Evolutionary conservation across 208 protist genomes (phyloP).

Genomic region (Trypanosoma rangeli): DNA sequence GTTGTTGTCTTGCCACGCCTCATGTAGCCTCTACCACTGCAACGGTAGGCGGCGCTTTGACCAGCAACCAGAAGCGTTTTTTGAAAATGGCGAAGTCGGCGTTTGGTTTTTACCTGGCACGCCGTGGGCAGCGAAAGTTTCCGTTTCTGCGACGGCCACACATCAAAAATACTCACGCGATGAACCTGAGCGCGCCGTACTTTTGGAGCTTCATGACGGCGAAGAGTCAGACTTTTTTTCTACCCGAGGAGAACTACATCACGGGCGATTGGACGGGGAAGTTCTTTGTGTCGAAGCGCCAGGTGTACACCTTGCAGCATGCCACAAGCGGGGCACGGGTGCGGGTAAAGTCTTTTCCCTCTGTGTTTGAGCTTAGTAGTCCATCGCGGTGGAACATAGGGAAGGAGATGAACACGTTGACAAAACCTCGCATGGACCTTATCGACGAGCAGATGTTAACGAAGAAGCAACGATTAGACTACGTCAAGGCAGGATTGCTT

Average conservation of each 20-base stretch:
- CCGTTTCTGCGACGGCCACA: slow-evolving; percentile 79
- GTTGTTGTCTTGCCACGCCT: slow-evolving; percentile 12
- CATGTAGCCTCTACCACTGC: not conserved
- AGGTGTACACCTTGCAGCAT: slow-evolving; percentile 91
- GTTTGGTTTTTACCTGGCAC: slow-evolving; percentile 88
- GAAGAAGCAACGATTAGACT: slow-evolving; percentile 89
- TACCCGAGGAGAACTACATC: slow-evolving; percentile 91
- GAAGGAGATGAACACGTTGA: slow-evolving; percentile 85
- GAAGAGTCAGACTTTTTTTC: slow-evolving; percentile 74
- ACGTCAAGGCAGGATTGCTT: slow-evolving; percentile 83
- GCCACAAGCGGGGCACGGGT: slow-evolving; percentile 81
- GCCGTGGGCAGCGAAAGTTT: slow-evolving; percentile 79
- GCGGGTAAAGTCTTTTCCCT: slow-evolving; percentile 86
- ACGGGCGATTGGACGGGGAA: slow-evolving; percentile 92
- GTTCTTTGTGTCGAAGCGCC: slow-evolving; percentile 87
- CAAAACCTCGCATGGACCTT: slow-evolving; percentile 86
- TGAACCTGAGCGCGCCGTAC: slow-evolving; percentile 87
- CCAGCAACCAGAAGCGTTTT: slow-evolving; percentile 62
- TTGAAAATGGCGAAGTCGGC: slow-evolving; percentile 88
- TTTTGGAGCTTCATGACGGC: slow-evolving; percentile 89
- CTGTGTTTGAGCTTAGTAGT: slow-evolving; percentile 82
- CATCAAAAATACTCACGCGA: slow-evolving; percentile 83
- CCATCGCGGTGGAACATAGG: slow-evolving; percentile 90
- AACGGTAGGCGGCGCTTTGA: slow-evolving; percentile 6
- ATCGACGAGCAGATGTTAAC: slow-evolving; percentile 93